Evolutionary conservation across 345 rosid species (phyloP), one percentile per base, ranked within the genome.

Genomic region (Xanthoceras sorbifolium): DNA sequence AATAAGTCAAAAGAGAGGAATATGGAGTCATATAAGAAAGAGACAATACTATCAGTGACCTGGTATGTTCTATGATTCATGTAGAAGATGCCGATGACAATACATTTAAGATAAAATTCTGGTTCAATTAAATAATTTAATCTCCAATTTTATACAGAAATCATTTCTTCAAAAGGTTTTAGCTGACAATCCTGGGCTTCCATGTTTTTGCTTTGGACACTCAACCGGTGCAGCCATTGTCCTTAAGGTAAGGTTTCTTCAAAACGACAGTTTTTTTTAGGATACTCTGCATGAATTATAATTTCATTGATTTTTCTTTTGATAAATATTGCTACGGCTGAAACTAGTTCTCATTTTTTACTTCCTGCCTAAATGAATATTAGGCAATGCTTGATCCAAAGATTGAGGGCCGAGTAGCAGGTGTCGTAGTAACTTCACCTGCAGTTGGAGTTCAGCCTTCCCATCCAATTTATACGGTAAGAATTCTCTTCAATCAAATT

Each of bases 401-500:
- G 78, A 75, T 91, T 6, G 91, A 89, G 77, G 80, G 80, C 50
- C 77, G 79, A 77, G 76, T 92, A 74, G 83, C 93, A 71, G 99
- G 97, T 62, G 64, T 93, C 22, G 88, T 88, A 17, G 77, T 96
- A 68, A 96, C 99, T 81, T 96, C 99, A 67, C 98, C 99, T 17
- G 98, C 99, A 20, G 90, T 93, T 38, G 97, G 99, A 74, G 99
- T 96, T 76, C 92, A 93, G 86, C 98, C 98, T 23, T 88, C 97
- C 0, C 97, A 96, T 90, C 97, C 98, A 6, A 89, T 96, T 62
- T 91, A 86, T 50, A 61, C 83, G 69, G 99, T 90, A 82, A n/a
- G n/a, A n/a, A n/a, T n/a, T n/a, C n/a, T n/a, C n/a, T n/a, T n/a
- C n/a, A n/a, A n/a, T n/a, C n/a, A n/a, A n/a, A n/a, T n/a, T n/a